Evolutionary conservation across 2,329 filamentous ascomycete genomes (phyloP).

Genomic region (Cryoendolithus antarcticus): DNA sequence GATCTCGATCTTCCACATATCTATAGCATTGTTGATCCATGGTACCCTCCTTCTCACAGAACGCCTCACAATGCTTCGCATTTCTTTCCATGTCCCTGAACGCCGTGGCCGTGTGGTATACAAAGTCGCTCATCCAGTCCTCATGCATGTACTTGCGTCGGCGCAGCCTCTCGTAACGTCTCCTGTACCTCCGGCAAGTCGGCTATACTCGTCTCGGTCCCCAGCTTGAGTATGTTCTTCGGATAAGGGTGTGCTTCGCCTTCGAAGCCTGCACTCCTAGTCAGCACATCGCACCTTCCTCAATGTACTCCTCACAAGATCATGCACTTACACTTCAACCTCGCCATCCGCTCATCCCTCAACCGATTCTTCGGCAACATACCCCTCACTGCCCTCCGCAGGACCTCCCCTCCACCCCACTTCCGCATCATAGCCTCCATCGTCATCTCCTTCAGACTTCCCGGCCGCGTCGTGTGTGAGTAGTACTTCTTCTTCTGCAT

Average conservation of each 20-base stretch:
- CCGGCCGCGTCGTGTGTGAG: conserved; percentile 81
- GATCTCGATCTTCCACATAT: no score
- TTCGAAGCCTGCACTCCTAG: conserved; percentile 57
- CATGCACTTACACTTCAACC: conserved; percentile 65
- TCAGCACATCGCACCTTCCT: background rate
- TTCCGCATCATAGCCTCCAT: conserved; percentile 95
- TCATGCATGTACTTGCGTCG: conserved; percentile 2
- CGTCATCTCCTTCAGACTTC: conserved; percentile 72
- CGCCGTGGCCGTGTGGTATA: no score
- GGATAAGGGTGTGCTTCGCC: conserved; percentile 85
- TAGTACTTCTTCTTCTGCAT: conserved; percentile 92
- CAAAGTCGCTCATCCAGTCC: background rate
- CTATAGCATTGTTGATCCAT: background rate
- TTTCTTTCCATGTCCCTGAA: no score
- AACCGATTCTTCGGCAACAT: conserved; percentile 97
- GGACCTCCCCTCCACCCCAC: conserved; percentile 81
- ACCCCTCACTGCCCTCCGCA: conserved; percentile 83
- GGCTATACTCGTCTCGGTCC: conserved; percentile 15
- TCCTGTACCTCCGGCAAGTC: conserved; percentile 27
- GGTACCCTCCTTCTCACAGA: conserved; percentile 1
- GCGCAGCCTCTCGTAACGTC: conserved; percentile 16
- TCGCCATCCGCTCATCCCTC: conserved; percentile 71
- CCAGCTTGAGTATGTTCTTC: conserved; percentile 68
- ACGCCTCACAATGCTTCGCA: no score
- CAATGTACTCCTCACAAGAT: background rate